Evolutionary conservation across 352 stramenopile genomes (phyloP), one percentile per base, ranked within the genome.

Genomic region (Blastocystis sp.): DNA sequence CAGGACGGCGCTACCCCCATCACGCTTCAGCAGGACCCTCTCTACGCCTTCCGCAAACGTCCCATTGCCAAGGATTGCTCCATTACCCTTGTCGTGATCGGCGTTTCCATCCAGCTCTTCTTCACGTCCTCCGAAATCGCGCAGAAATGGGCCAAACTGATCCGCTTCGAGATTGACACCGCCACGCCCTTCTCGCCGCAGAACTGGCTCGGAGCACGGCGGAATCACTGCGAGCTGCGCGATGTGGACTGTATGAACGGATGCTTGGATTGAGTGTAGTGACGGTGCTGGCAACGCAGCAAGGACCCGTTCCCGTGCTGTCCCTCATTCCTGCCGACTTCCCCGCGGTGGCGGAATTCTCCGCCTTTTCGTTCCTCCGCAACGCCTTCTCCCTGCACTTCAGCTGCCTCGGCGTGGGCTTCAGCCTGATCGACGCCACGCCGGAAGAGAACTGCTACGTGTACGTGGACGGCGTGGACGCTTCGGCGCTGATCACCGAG

Each of bases 391-490:
- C 56, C 9, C 21, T 84, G 2, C 45, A 84, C 10, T 38, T 84
- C 1, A n/a, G 53, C 23, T n/a, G 65, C 14, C 21, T 19, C 14
- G 74, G 52, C 56, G 10, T 84, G 17, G 74, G 74, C 53, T 9
- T 84, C 41, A 67, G 45, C 52, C 41, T 84, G 7, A 67, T 84
- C 38, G 74, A 84, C n/a, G 52, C 65, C 11, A 70, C 74, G n/a
- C 74, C 74, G 0, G 41, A 61, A 43, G 74, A 84, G 52, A 19
- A 59, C 7, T 23, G 28, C 17, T 84, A 84, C 45, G 10, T 84
- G 38, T 84, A 38, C 34, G 28, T 84, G 53, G 74, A 84, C 11
- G 23, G 52, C 9, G 14, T 62, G 2, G 56, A 53, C 40, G 45
- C 40, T 7, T 60, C 19, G 23, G 41, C 66, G 23, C 9, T 53